Conservation (phyloP, 148 eudicot species). For the Arbutus unedo region DNA sequence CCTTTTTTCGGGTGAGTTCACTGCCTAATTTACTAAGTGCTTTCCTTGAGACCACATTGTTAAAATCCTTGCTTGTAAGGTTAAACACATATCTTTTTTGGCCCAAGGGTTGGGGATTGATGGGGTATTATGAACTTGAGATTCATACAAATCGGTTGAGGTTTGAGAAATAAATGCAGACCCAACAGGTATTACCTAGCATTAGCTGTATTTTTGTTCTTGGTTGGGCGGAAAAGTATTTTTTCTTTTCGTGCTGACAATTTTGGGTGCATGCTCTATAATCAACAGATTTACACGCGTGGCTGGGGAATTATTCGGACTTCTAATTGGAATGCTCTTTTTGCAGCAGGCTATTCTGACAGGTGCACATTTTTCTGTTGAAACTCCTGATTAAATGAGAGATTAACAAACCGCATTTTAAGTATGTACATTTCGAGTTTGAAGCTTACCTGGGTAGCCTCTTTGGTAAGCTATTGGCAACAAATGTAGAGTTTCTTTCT, state of each 20-base stretch:
- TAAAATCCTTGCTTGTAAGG: not conserved
- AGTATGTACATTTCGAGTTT: not conserved
- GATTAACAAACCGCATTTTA: not conserved
- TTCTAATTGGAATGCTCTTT: constrained; percentile 97
- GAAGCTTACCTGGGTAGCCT: not conserved
- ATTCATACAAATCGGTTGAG: not conserved
- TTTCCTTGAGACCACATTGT: not conserved
- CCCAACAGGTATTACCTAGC: not conserved
- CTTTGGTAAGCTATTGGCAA: constrained; percentile 42
- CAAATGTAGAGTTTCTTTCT: not conserved
- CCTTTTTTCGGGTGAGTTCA: not conserved
- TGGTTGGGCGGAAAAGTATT: not conserved
- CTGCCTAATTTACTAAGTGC: not conserved
- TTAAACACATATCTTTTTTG: not conserved
- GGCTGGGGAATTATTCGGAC: constrained; percentile 96
- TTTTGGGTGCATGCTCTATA: constrained; percentile 96
- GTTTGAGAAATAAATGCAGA: not conserved
- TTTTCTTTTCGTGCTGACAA: constrained; percentile 78
- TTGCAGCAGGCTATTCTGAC: constrained; percentile 99
- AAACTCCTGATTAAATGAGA: not conserved
- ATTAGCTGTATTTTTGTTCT: not conserved
- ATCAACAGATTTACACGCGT: constrained; percentile 92
- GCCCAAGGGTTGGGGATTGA: not conserved
- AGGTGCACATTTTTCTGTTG: constrained; percentile 41
- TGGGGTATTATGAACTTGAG: not conserved